Evolutionary conservation across 2,329 filamentous ascomycete species (phyloP), one percentile per base, ranked within the genome.

Genomic region (Helminthosporium solani): DNA sequence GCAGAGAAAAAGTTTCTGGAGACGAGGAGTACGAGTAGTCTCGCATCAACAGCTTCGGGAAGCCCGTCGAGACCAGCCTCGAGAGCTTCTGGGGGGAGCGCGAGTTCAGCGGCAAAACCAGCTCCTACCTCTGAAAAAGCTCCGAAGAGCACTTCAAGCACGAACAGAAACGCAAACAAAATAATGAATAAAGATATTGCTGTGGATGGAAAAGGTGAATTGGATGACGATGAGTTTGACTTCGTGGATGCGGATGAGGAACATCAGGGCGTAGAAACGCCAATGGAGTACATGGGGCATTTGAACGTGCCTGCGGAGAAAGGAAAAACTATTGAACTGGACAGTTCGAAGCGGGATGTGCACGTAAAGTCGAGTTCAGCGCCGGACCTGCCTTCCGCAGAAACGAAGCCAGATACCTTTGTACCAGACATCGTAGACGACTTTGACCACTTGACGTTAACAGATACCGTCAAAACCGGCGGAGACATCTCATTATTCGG

Each of bases 401-500:
- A 60, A 1, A 33, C 53, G 8, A 47, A 56, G 14, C 53, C 64
- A 11, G 45, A 57, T 2, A 49, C 44, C 2, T 52, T 58, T 3
- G 45, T 62, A 3, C 61, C 64, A 12, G 50, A 57, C 14, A 41
- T 54, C 8, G 53, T 62, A 7, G 58, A 66, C 28, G 64, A 68
- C 12, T 64, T 70, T 15, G 62, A 66, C 33, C 47, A 60, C 7
- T 54, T 70, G 6, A 59, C 61, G 1, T 39, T 68, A 20, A 57
- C 59, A 23, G 58, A 67, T 11, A 53, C 54, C 6, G 50, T 66
- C 8, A 63, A 70, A 31, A 58, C 78, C 47, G 79, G 80, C 25
- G 73, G 79, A 6, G 83, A 86, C 49, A 80, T 82, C 1, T 78
- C 83, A 4, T 73, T 84, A 2, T 86, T 92, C 56, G 83, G 80